Evolutionary conservation across 805 yeast genomes (phyloP), one percentile per base, ranked within the genome.

Genomic region (Komagataella kurtzmanii): DNA sequence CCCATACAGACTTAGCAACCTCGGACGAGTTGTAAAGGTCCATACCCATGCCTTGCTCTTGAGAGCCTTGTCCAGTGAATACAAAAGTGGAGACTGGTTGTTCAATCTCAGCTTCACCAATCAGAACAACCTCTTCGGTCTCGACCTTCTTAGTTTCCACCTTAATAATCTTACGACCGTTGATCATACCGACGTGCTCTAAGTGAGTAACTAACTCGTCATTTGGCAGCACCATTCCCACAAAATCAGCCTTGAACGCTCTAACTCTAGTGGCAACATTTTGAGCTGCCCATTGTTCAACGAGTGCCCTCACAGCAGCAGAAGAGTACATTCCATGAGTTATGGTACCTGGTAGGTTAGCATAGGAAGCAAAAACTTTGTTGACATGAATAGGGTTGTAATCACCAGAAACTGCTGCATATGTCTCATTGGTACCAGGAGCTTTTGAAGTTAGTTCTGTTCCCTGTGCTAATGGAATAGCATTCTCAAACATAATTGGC

Each of bases 21-120:
- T 80, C 89, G 50, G 96, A 86, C 46, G 85, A 77, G 58, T 82
- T 83, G 70, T 93, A 93, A 66, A 93, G 79, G 69, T 93, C 99
- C 99, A 93, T 93, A 77, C 99, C 99, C 99, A 93, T 93, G 68
- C 97, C 97, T 75, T 95, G 99, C 71, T 95, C 99, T 73, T 93
- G 99, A 55, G 99, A 91, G 69, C 99, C 99, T 77, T 93, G 99
- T 66, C 99, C 99, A 58, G 99, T 93, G 74, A 95, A 93, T 53
- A 93, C 96, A 67, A 87, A 93, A 18, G 99, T 85, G 47, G 98
- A 87, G 51, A 84, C 85, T 40, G 99, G 99, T 74, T 93, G 99
- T 61, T 93, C 98, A 63, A 95, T 90, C 74, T 93, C 99, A 52
- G 99, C 99, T 74, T 88, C 96, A 72, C 98, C 99, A 51, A 77